A percentile compares a stretch with the other conserved stretches of the same genome.
phyloP scores from a whole-genome alignment of 257 asterid genomes.

The Leonotis leonurus region DNA sequence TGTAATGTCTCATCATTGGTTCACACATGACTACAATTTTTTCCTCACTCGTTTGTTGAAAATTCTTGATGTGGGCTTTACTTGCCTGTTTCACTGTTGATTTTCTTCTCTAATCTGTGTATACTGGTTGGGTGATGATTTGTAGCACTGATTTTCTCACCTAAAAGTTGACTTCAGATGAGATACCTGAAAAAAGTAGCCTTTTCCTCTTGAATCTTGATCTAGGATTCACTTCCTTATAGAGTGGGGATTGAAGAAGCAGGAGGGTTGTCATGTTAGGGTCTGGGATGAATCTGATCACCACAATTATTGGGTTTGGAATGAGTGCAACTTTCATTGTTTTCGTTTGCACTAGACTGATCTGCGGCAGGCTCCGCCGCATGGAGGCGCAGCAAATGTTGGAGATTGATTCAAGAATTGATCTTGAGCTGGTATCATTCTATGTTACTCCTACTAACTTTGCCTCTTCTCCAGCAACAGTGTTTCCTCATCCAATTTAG shows the following conservation, averaged over 20 bases:
- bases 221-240: constrained; percentile 1
- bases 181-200: constrained; percentile 7
- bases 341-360: constrained; percentile 74
- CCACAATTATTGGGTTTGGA: constrained; percentile 84
- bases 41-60: constrained; percentile 12
- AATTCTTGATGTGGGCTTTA: constrained; percentile 17
- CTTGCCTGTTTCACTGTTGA: neutral
- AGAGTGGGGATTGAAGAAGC: constrained; percentile 12
- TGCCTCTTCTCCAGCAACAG: neutral
- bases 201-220: constrained; percentile 30
- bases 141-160: constrained; percentile 10
- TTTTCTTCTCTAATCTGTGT: neutral
- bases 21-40: neutral
- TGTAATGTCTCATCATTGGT: constrained; percentile 21
- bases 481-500: too few relatives aligned
- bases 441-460: neutral
- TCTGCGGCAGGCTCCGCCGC: constrained; percentile 75
- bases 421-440: constrained; percentile 62
- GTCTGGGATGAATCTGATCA: constrained; percentile 72
- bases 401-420: constrained; percentile 55
- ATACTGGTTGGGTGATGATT: neutral
- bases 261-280: constrained; percentile 39
- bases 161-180: constrained; percentile 21
- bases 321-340: constrained; percentile 95
- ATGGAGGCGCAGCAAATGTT: constrained; percentile 61